phyloP scores from a whole-genome alignment of 208 protist species.

The Acanthamoeba castellanii region DNA sequence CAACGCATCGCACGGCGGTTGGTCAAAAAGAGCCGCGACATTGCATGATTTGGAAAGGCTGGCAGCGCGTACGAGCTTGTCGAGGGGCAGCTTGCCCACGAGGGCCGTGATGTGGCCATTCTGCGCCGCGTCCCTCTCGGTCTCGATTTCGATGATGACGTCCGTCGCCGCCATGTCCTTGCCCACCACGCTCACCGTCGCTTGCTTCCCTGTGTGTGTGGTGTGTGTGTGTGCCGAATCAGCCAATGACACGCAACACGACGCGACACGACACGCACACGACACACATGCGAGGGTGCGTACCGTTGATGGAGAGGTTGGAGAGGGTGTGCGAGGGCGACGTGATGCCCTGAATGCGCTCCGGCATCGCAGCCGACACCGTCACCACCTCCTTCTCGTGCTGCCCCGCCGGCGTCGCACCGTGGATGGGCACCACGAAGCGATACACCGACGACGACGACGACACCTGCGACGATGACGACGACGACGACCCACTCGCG shows the following conservation, averaged over 20 bases:
- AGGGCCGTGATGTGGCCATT: background rate
- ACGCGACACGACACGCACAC: background rate
- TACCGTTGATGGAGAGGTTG: background rate
- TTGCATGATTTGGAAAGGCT: background rate
- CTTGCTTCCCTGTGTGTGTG: background rate
- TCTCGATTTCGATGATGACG: background rate
- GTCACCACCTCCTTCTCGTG: background rate
- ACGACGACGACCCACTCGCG: background rate
- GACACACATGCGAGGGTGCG: too few relatives aligned
- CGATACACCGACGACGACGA: background rate
- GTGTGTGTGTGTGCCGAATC: too few relatives aligned
- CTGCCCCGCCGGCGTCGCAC: background rate
- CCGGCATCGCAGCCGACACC: background rate
- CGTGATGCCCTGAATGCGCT: background rate
- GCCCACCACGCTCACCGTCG: background rate
- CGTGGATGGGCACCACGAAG: background rate
- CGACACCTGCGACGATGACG: background rate
- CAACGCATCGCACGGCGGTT: background rate
- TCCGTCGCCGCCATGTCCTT: background rate
- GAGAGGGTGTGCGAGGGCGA: background rate
- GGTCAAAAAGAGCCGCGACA: background rate
- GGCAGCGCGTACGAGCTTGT: background rate
- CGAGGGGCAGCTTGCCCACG: background rate
- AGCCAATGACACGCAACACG: background rate
- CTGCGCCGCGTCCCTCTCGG: background rate